phyloP scores from a whole-genome alignment of 208 protist genomes.

The Leishmania amazonensis region DNA sequence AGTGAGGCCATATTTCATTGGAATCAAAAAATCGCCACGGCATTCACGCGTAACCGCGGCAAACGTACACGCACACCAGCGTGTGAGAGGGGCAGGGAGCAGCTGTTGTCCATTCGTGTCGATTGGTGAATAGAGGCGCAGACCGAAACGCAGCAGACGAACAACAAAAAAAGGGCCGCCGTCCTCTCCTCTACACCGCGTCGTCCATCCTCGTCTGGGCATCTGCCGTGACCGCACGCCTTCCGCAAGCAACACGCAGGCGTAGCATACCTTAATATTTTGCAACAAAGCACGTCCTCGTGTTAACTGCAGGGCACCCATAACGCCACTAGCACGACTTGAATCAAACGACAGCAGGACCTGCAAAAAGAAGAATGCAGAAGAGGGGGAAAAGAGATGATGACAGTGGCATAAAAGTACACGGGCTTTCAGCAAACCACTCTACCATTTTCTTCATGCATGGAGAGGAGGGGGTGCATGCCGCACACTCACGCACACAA shows the following conservation, averaged over 20 bases:
- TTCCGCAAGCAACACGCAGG: neutral
- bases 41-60: neutral
- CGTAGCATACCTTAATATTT: neutral
- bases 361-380: neutral
- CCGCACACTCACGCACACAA: neutral
- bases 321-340: neutral
- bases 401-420: neutral
- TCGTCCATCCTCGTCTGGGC: neutral
- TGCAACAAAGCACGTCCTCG: neutral
- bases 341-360: neutral
- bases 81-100: neutral
- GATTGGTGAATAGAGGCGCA: neutral
- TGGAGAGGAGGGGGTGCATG: too few species aligned
- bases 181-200: neutral
- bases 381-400: neutral
- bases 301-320: neutral
- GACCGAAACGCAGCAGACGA: neutral
- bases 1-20: neutral
- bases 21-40: neutral
- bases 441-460: neutral
- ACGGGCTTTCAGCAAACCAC: neutral
- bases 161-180: neutral
- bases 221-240: neutral
- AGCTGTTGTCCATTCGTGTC: neutral
- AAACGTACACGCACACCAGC: neutral